phyloP scores from a whole-genome alignment of 2,329 filamentous ascomycete genomes.

The Tolypocladium endophyticum region DNA sequence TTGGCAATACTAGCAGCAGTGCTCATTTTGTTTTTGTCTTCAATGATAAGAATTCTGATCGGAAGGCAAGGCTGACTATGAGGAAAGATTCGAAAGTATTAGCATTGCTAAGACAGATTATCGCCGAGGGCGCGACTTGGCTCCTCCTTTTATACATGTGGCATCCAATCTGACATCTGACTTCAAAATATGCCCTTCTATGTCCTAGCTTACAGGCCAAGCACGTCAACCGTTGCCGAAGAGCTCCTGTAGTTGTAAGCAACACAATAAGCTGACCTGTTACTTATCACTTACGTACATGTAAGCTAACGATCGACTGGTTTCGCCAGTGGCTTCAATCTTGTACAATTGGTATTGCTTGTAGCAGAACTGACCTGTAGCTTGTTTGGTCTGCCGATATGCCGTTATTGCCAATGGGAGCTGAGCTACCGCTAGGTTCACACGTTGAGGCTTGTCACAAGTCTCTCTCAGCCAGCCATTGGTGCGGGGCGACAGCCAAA shows the following conservation, averaged over 20 bases:
- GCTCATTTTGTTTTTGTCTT: not conserved
- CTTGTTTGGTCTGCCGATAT: not conserved
- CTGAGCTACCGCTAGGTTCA: not conserved
- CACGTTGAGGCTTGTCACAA: not conserved
- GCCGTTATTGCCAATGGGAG: not conserved
- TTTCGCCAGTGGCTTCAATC: too few species aligned
- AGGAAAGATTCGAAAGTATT: not conserved
- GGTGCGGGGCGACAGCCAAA: not conserved
- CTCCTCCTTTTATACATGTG: not conserved
- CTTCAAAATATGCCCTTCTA: not conserved
- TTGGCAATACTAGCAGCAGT: not conserved
- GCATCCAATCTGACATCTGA: not conserved
- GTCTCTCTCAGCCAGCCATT: not conserved
- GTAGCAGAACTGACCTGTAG: not conserved
- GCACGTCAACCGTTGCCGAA: not conserved
- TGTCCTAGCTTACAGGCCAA: not conserved
- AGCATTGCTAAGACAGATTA: not conserved
- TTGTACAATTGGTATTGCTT: not conserved
- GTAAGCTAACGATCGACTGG: not conserved
- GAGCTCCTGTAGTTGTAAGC: not conserved
- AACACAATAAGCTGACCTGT: not conserved
- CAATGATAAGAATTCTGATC: not conserved
- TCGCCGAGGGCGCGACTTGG: not conserved
- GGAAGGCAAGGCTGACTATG: not conserved
- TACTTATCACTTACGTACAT: not conserved